A percentile compares a stretch with the other conserved stretches of the same genome.
Conservation (phyloP, 331 rosid genomes). For the Rhamnella rubrinervis region DNA sequence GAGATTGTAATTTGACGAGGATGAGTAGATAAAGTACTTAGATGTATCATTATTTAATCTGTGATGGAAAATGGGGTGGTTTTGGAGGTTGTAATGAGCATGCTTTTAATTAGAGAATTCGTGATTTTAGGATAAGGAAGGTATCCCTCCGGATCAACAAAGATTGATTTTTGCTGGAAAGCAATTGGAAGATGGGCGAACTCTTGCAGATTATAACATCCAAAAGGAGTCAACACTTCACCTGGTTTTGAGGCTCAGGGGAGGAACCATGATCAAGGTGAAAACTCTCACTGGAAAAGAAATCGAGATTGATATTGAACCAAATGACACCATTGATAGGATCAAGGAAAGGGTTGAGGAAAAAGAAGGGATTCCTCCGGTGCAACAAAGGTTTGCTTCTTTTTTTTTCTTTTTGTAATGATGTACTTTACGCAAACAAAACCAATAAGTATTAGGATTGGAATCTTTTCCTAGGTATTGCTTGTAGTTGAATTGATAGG, state of each 20-base stretch:
- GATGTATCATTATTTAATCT: too few species aligned
- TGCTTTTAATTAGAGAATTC: background rate
- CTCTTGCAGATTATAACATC: constrained; percentile 93
- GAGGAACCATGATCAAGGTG: constrained; percentile 98
- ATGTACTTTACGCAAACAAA: background rate
- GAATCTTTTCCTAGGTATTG: too few species aligned
- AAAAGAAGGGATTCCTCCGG: constrained; percentile 97
- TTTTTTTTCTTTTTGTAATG: background rate
- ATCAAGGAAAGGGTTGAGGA: constrained; percentile 97
- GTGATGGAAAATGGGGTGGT: background rate
- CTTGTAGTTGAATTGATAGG: background rate
- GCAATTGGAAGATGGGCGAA: constrained; percentile 97
- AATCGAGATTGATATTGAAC: constrained; percentile 95
- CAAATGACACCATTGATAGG: constrained; percentile 91
- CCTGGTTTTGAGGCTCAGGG: constrained; percentile 90
- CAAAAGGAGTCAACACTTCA: constrained; percentile 96
- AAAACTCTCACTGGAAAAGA: constrained; percentile 98
- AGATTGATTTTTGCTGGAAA: constrained; percentile 94
- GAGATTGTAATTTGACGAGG: too few species aligned
- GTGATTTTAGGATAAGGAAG: constrained; percentile 87
- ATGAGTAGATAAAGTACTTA: too few species aligned
- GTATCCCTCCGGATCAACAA: constrained; percentile 96
- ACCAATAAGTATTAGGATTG: background rate
- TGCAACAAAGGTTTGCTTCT: constrained; percentile 75
- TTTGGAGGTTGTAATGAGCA: background rate